Percentiles rank a stretch among this genome's conserved stretches.
These are phyloP conservation scores for Podaxis sp. DNA, from an alignment of 768 basidiomycete genomes.

Conservation along the genomic window DNA sequence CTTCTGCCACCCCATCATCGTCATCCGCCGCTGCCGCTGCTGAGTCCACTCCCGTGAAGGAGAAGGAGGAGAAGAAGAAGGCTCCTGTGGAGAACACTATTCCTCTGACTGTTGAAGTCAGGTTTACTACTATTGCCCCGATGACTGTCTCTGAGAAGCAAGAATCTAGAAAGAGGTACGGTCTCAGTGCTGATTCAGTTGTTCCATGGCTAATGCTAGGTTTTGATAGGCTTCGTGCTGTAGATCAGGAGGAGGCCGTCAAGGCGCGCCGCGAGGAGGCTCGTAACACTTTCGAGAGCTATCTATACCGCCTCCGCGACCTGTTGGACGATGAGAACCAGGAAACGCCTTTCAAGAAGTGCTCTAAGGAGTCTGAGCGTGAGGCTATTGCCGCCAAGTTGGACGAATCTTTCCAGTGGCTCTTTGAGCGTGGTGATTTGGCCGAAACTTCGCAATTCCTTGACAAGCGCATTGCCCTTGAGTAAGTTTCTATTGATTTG, in stretches of 20 bases:
- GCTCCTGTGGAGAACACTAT: slow-evolving; percentile 59
- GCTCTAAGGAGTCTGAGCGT: slow-evolving; percentile 72
- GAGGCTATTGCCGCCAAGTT: slow-evolving; percentile 59
- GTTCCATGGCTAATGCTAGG: neutral
- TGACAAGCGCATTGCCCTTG: slow-evolving; percentile 72
- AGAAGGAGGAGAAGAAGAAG: slow-evolving; percentile 31
- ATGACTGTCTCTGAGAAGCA: slow-evolving; percentile 79
- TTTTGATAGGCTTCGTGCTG: slow-evolving; percentile 60
- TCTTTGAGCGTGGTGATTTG: slow-evolving; percentile 76
- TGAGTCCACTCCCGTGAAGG: slow-evolving; percentile 32
- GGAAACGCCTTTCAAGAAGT: slow-evolving; percentile 79
- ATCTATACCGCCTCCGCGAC: slow-evolving; percentile 88
- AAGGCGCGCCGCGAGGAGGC: slow-evolving; percentile 85
- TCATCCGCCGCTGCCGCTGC: slow-evolving; percentile 25
- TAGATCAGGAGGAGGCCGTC: slow-evolving; percentile 73
- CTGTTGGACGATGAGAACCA: slow-evolving; percentile 63
- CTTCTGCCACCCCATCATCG: slow-evolving; percentile 27
- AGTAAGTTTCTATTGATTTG: slow-evolving; percentile 51
- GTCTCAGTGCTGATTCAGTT: neutral
- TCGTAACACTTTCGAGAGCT: slow-evolving; percentile 85
- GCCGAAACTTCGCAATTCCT: slow-evolving; percentile 75
- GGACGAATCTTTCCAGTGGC: slow-evolving; percentile 76
- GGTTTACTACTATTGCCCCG: slow-evolving; percentile 64
- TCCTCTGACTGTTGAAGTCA: slow-evolving; percentile 55
- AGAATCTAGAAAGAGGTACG: slow-evolving; percentile 66